Evolutionary conservation across 73 alveolate genomes (phyloP).

Genomic region (Tetrahymena malaccensis): DNA sequence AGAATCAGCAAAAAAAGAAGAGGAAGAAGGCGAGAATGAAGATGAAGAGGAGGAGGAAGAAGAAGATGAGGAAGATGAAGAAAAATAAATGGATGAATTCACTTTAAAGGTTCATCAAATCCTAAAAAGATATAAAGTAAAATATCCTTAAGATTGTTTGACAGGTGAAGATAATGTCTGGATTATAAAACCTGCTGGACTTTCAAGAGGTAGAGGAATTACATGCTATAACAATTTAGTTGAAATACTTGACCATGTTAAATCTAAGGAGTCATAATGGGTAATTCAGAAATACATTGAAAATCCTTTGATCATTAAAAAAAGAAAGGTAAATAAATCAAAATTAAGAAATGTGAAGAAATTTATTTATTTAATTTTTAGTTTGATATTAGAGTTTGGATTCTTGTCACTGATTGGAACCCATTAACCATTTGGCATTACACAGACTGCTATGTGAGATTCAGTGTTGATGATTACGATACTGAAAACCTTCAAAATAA

Average conservation of each 20-base stretch:
- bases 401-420: constrained; percentile 87
- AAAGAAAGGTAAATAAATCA: constrained; percentile 67
- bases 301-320: constrained; percentile 89
- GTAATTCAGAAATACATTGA: constrained; percentile 96
- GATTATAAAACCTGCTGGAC: constrained; percentile 97
- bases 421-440: constrained; percentile 92
- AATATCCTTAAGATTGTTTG: constrained; percentile 74
- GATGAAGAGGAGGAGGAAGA: constrained; percentile 29
- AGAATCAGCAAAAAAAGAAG: constrained; percentile 53
- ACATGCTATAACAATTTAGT: constrained; percentile 74
- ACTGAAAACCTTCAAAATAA: constrained; percentile 78
- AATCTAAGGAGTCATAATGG: constrained; percentile 81
- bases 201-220: constrained; percentile 96
- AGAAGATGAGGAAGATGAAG: constrained; percentile 54
- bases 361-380: constrained; percentile 38
- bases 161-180: constrained; percentile 90
- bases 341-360: constrained; percentile 20
- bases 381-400: constrained; percentile 96
- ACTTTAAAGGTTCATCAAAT: constrained; percentile 50
- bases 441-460: constrained; percentile 89
- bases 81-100: constrained; percentile 40
- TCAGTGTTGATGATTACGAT: constrained; percentile 89
- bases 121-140: constrained; percentile 55
- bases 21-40: constrained; percentile 45
- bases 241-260: constrained; percentile 82